Evolutionary conservation across 495 filamentous ascomycete species (phyloP).

Genomic region (Trichocladium antarcticum): DNA sequence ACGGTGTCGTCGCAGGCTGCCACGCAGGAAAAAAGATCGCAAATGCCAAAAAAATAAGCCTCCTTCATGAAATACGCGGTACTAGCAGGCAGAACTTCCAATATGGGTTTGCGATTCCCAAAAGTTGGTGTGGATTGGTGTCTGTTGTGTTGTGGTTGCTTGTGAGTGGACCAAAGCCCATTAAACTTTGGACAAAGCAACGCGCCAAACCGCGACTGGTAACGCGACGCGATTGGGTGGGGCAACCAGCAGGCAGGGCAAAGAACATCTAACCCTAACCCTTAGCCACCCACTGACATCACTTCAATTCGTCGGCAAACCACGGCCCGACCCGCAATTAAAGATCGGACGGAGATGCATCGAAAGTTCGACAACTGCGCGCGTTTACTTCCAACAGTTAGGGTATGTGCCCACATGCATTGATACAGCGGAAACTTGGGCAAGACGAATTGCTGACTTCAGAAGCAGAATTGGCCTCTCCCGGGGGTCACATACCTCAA

Average conservation of each 20-base stretch:
- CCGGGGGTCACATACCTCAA: not conserved
- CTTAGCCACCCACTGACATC: no score
- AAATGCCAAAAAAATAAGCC: no score
- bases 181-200: constrained; percentile 14
- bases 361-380: not conserved
- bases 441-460: not conserved
- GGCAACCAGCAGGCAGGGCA: not conserved
- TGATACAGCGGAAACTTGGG: not conserved
- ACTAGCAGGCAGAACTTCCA: no score
- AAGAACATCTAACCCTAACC: constrained; percentile 3
- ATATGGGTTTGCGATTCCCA: no score
- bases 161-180: constrained; percentile 13
- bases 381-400: not conserved
- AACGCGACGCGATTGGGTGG: constrained; percentile 18
- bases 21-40: no score
- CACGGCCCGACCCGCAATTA: constrained; percentile 8
- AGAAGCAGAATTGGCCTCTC: not conserved
- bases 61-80: no score
- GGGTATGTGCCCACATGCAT: not conserved
- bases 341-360: constrained; percentile 1
- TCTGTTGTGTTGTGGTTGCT: not conserved
- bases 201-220: constrained; percentile 10
- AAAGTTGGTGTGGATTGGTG: not conserved
- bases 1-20: no score
- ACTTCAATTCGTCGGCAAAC: constrained; percentile 3